These are phyloP conservation scores for Camellia japonica DNA, from an alignment of 148 eudicot genomes.

Conservation along the genomic window DNA sequence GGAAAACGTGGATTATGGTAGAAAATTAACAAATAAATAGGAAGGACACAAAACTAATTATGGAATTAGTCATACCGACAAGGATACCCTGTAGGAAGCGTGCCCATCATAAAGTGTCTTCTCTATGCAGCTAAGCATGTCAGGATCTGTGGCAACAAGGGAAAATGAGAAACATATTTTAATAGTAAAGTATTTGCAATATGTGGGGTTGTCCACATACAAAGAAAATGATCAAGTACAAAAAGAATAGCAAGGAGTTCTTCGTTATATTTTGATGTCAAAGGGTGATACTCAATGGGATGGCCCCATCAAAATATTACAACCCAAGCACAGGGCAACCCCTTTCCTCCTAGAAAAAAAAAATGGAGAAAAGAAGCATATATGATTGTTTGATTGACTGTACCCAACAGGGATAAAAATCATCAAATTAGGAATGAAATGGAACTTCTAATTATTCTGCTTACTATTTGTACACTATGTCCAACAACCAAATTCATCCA, in stretches of 20 bases:
- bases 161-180: conserved; percentile 5
- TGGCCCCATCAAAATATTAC: neutral
- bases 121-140: conserved; percentile 63
- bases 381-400: no score
- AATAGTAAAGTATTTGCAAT: neutral
- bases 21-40: neutral
- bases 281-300: neutral
- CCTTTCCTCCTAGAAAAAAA: no score
- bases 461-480: neutral
- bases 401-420: no score
- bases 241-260: neutral
- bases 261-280: neutral
- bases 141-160: conserved; percentile 50
- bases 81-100: conserved; percentile 64
- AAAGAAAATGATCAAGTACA: neutral
- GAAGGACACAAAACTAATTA: conserved; percentile 4
- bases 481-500: neutral
- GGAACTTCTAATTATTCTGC: conserved; percentile 2
- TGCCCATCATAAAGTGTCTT: conserved; percentile 62
- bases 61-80: conserved; percentile 47
- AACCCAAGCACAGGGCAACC: neutral
- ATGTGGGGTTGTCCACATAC: neutral
- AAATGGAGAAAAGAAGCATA: no score
- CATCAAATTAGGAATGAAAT: no score
- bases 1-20: neutral